Evolutionary conservation across 805 yeast genomes (phyloP).

Genomic region (Candida oleophila): DNA sequence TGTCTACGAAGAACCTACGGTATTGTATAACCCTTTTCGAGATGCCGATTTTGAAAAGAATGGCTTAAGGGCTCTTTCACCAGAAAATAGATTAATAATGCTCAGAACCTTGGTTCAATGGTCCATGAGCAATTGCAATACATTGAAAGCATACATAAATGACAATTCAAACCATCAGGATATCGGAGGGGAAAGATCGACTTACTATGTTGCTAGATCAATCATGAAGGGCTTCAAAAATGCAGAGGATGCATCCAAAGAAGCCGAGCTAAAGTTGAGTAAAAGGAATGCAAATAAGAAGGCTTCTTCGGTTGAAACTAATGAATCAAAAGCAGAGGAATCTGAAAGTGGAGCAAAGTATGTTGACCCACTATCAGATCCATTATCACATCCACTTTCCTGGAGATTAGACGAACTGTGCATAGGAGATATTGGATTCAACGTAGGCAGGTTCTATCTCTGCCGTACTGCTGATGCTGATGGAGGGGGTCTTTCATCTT

Average conservation of each 20-base stretch:
- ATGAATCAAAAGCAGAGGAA: conserved; percentile 7
- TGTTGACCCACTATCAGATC: conserved; percentile 40
- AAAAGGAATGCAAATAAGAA: conserved; percentile 13
- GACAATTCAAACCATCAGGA: conserved; percentile 28
- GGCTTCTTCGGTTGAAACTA: background rate
- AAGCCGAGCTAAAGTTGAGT: conserved; percentile 28
- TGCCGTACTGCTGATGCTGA: conserved; percentile 33
- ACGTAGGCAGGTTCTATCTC: conserved; percentile 39
- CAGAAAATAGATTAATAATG: conserved; percentile 34
- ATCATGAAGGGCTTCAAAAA: conserved; percentile 34
- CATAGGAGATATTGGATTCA: conserved; percentile 40
- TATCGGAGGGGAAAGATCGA: conserved; percentile 33
- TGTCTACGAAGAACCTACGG: conserved; percentile 12
- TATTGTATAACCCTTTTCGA: conserved; percentile 19
- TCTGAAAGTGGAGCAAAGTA: conserved; percentile 16
- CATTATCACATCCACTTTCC: conserved; percentile 30
- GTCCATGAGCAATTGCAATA: conserved; percentile 32
- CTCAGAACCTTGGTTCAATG: conserved; percentile 36
- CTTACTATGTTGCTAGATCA: conserved; percentile 34
- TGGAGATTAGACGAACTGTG: conserved; percentile 34
- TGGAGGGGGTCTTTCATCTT: conserved; percentile 36
- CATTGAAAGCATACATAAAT: conserved; percentile 24
- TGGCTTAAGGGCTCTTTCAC: conserved; percentile 33
- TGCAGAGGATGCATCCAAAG: conserved; percentile 28
- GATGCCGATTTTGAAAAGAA: conserved; percentile 25